Base-by-base conservation (phyloP, 225 moss, liverwort and hornwort species). In the Sphagnum tenellum region DNA sequence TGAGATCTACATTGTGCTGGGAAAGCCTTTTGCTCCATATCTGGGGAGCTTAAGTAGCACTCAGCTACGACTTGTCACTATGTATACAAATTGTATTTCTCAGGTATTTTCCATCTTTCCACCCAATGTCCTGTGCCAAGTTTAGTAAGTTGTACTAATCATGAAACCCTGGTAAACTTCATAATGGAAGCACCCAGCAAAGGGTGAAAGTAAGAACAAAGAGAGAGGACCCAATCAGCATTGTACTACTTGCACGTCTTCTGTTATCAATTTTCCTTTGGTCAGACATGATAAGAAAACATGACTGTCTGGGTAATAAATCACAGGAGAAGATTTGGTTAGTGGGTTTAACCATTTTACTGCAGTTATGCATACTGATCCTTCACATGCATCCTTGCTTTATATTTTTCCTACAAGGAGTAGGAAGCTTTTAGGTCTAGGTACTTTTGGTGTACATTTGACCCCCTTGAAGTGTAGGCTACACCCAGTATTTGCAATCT, bases 1-100 rank as follows among this genome's bases (percentile, higher is more conserved):
- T 78, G 96, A 98, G 75, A 90, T 98, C 55, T 90, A 90, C 67
- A 98, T 98, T 52, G 92, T 93, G 56, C 86, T 98, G 65, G 96
- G 90, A 59, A 84, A 82, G 70, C 81, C 83, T 5, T 98, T 98
- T 78, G 90, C 87, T 49, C 96, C 96, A 51, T 98, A 98, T 78
- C 88, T 98, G 72, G 96, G 96, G 52, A 90, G 76, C 69, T 89
- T 98, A 63, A 98, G 85, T 66, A 89, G 96, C 75, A 98, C 96
- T 44, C 96, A 98, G 59, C 83, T 89, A 56, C 87, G 96, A 64
- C 74, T 98, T 46, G 92, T 98, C 59, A 92, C 92, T 12, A 92
- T 98, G 56, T 98, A 98, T 67, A 87, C 90, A 67, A 93, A 82
- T 55, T 88, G 92, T 45, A 90, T 96, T 66, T 90, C 92, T 62